Percentiles rank a stretch among this genome's conserved stretches.
phyloP scores from a whole-genome alignment of 495 filamentous ascomycete genomes.

The Penicillium robsamsonii region DNA sequence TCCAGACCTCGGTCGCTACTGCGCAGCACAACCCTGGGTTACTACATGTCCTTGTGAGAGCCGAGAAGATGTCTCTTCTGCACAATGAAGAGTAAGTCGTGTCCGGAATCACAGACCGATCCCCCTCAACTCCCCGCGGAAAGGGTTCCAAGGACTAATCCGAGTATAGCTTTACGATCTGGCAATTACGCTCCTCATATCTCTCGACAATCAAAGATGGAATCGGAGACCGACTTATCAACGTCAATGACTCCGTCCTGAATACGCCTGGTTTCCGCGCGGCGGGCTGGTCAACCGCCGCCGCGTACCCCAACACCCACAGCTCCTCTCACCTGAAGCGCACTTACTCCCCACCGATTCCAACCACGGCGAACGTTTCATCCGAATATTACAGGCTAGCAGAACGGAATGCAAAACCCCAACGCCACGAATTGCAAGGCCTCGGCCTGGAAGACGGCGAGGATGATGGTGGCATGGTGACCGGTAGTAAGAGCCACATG shows the following conservation, averaged over 20 bases:
- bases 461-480: conserved; percentile 76
- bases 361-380: conserved; percentile 65
- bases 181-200: conserved; percentile 89
- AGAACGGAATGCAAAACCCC: conserved; percentile 34
- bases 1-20: conserved; percentile 9
- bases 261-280: conserved; percentile 95
- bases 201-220: conserved; percentile 89
- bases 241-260: conserved; percentile 82
- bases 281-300: conserved; percentile 83
- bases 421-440: conserved; percentile 29
- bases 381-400: conserved; percentile 74
- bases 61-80: conserved; percentile 76
- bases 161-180: conserved; percentile 74
- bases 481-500: conserved; percentile 69
- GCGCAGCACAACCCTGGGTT: conserved; percentile 1
- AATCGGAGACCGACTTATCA: conserved; percentile 92
- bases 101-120: not conserved
- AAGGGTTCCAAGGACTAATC: conserved; percentile 20
- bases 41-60: not conserved
- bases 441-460: conserved; percentile 65
- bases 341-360: conserved; percentile 94
- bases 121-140: conserved; percentile 1
- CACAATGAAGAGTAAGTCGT: conserved; percentile 89
- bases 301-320: conserved; percentile 39
- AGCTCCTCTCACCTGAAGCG: conserved; percentile 70